Conservation (phyloP, 768 basidiomycete species). For the Naganishia vaughanmartiniae region DNA sequence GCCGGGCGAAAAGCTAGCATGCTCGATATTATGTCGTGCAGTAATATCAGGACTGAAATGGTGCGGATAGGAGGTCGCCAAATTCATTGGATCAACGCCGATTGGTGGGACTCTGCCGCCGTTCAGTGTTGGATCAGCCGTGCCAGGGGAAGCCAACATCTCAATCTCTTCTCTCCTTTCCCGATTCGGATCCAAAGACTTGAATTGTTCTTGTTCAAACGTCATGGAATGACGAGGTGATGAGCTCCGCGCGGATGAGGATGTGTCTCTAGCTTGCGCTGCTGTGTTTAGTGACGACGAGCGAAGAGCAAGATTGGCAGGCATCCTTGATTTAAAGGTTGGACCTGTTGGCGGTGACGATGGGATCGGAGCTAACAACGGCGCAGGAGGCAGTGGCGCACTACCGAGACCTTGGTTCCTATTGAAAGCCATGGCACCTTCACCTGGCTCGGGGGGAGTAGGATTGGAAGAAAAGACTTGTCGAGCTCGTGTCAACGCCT, state of each 20-base stretch:
- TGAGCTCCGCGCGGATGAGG: background rate
- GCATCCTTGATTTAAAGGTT: constrained; percentile 13
- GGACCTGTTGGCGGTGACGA: constrained; percentile 9
- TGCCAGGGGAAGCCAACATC: background rate
- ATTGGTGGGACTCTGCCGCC: background rate
- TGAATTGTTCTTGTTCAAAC: constrained; percentile 5
- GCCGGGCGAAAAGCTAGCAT: background rate
- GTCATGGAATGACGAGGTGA: constrained; percentile 2
- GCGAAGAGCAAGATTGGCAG: constrained; percentile 5
- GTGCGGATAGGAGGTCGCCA: background rate
- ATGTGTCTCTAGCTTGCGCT: background rate
- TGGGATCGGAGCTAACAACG: constrained; percentile 3
- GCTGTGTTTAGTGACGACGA: background rate
- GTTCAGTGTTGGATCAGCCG: background rate
- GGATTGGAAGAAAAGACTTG: background rate
- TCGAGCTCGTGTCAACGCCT: constrained; percentile 20
- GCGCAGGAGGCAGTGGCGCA: background rate
- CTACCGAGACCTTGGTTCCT: background rate
- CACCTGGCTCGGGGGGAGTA: background rate
- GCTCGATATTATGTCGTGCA: background rate
- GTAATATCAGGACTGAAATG: background rate
- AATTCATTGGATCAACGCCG: background rate
- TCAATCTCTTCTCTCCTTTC: constrained; percentile 3
- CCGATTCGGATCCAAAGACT: background rate
- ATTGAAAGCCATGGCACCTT: background rate